Base-by-base conservation (phyloP, 768 basidiomycete genomes). In the Collybia sordida region DNA sequence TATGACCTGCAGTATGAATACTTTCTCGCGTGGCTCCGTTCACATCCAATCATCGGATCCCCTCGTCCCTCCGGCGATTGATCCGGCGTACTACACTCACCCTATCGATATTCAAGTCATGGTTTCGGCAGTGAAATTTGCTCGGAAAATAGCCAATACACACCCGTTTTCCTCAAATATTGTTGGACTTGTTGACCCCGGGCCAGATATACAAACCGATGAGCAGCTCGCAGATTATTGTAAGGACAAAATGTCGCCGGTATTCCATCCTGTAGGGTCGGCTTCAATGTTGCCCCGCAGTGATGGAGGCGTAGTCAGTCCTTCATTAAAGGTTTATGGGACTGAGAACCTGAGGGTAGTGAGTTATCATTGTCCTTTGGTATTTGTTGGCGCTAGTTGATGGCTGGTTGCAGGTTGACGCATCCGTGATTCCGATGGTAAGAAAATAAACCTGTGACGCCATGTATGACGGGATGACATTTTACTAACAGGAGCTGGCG, bases 31-130 rank as follows among this genome's bases (percentile, higher is more conserved):
- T 21, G 79, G 78, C 6, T 62, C 63, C 2, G 67, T 80, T 42
- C 68, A 73, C 40, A 69, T 79, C 53, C 69, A 61, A 36, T 73
- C 75, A 6, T 63, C 69, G 14, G 63, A 72, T 56, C 66, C 75
- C 4, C 72, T 74, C 50, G 59, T 62, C 14, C 43, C 66, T 17
- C 80, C 80, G 0, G 50, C 57, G 5, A 78, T 82, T 57, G 72
- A 82, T 56, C 75, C 75, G 4, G 63, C 69, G 44, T 76, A 74
- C 61, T 68, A 74, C 43, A 53, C 53, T 14, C 59, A 65, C 41
- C 42, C 49, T 19, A 39, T 53, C 5, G 65, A 67, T 47, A 19
- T 66, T 5, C 49, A 55, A 8, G 23, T 64, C 15, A 37, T 63
- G 22, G 37, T 66, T 35, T 46, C 63, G 42, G 55, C 45, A 0